These are phyloP conservation scores for Gaultheria prostrata DNA, from an alignment of 148 eudicot species.

Conservation along the genomic window DNA sequence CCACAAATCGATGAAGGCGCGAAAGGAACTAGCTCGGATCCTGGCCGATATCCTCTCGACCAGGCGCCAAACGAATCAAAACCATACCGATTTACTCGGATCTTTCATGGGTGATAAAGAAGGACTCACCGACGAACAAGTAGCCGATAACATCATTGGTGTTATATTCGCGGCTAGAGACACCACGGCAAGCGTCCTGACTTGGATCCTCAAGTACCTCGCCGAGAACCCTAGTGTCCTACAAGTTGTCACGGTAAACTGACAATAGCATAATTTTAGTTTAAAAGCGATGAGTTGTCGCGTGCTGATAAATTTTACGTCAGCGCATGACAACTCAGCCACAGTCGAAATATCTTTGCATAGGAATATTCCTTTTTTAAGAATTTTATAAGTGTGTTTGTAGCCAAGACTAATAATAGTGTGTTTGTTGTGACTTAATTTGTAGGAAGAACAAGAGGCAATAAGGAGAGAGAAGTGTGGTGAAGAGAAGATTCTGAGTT, in stretches of 20 bases:
- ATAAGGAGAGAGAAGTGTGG: constrained; percentile 36
- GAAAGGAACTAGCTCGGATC: constrained; percentile 72
- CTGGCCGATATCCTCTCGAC: constrained; percentile 56
- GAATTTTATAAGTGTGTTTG: background rate
- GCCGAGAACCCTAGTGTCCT: constrained; percentile 76
- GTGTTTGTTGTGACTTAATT: constrained; percentile 4
- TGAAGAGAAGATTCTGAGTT: constrained; percentile 35
- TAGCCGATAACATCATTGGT: constrained; percentile 93
- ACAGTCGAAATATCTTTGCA: too few species aligned
- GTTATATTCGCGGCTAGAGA: constrained; percentile 94
- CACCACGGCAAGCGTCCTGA: constrained; percentile 88
- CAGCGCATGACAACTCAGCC: too few species aligned
- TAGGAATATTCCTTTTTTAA: background rate
- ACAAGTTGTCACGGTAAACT: constrained; percentile 76
- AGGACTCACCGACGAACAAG: constrained; percentile 77
- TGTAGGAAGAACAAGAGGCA: constrained; percentile 68
- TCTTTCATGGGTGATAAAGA: constrained; percentile 83
- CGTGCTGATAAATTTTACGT: too few species aligned
- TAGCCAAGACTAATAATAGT: background rate
- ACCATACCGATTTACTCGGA: constrained; percentile 57
- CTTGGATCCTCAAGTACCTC: constrained; percentile 88
- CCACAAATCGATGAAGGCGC: constrained; percentile 85
- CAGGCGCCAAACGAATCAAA: constrained; percentile 45
- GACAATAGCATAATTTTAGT: too few species aligned
- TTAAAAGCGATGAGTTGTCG: too few species aligned